Conservation (phyloP, 2,329 filamentous ascomycete species). For the Aspergillus sergii region DNA sequence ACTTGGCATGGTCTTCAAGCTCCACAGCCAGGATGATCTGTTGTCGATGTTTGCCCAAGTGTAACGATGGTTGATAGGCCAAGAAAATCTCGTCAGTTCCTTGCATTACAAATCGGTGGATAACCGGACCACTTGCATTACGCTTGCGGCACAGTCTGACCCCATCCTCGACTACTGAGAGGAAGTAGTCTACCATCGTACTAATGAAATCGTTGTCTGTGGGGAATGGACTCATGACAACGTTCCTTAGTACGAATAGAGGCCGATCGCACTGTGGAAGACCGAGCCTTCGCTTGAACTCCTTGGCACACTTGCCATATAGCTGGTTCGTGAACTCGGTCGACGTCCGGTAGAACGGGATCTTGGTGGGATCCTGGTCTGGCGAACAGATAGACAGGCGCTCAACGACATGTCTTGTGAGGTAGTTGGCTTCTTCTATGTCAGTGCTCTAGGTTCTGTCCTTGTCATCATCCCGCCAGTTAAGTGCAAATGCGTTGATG, state of each 20-base stretch:
- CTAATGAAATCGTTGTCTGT: slow-evolving; percentile 16
- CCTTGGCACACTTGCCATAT: slow-evolving; percentile 46
- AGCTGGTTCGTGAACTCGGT: slow-evolving; percentile 45
- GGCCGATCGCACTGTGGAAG: slow-evolving; percentile 36
- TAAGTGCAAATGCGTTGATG: slow-evolving; percentile 40
- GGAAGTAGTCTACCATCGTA: slow-evolving; percentile 4
- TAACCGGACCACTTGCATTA: background rate
- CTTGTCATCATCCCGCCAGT: slow-evolving; percentile 40
- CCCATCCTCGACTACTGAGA: slow-evolving; percentile 10
- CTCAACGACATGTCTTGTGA: slow-evolving; percentile 50
- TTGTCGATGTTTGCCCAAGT: background rate
- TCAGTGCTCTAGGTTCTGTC: slow-evolving; percentile 48
- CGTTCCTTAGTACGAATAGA: slow-evolving; percentile 51
- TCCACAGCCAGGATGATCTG: background rate
- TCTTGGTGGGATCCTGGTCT: slow-evolving; percentile 37
- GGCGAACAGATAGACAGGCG: slow-evolving; percentile 46
- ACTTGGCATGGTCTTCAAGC: background rate
- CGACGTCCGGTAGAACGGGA: slow-evolving; percentile 51
- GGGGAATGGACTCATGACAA: slow-evolving; percentile 47
- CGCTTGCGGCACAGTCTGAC: slow-evolving; percentile 8
- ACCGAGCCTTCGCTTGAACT: slow-evolving; percentile 47
- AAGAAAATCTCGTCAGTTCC: slow-evolving; percentile 31
- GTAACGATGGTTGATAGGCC: background rate
- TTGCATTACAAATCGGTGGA: slow-evolving; percentile 18
- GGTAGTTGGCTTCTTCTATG: slow-evolving; percentile 53